Percentiles rank a stretch among this genome's conserved stretches.
phyloP scores from a whole-genome alignment of 352 stramenopile genomes.

The Peronospora destructor region DNA sequence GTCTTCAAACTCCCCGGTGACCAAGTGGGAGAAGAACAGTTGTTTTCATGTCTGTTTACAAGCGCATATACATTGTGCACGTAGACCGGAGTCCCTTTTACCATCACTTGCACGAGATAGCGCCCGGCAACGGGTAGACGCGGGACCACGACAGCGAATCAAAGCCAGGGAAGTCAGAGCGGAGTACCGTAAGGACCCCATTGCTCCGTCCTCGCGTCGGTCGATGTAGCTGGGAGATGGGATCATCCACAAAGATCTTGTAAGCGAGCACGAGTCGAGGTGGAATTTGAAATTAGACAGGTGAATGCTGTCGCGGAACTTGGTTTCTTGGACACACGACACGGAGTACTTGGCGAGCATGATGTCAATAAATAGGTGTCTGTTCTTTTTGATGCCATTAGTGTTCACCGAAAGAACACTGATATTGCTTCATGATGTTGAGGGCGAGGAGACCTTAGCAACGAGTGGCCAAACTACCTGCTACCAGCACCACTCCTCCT shows the following conservation, averaged over 20 bases:
- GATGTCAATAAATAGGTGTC: background rate
- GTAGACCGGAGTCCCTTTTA: background rate
- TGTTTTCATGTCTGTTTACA: background rate
- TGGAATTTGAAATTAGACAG: background rate
- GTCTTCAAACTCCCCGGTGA: background rate
- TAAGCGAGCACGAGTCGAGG: background rate
- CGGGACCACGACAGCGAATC: background rate
- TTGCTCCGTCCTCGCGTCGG: background rate
- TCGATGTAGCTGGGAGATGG: background rate
- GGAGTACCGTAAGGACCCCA: background rate
- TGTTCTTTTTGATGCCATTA: background rate
- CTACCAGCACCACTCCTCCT: background rate
- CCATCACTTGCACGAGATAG: constrained; percentile 2
- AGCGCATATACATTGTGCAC: background rate
- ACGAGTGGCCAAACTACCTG: background rate
- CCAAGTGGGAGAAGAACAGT: background rate
- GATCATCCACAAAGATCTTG: constrained; percentile 1
- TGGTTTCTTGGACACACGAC: constrained; percentile 1
- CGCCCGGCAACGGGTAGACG: background rate
- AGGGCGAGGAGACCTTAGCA: background rate
- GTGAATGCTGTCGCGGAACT: background rate
- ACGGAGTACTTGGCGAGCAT: background rate
- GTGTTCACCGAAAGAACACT: background rate
- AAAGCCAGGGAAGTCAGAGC: background rate
- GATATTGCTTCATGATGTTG: background rate